Base-by-base conservation (phyloP, 768 basidiomycete genomes). In the Suillus plorans region DNA sequence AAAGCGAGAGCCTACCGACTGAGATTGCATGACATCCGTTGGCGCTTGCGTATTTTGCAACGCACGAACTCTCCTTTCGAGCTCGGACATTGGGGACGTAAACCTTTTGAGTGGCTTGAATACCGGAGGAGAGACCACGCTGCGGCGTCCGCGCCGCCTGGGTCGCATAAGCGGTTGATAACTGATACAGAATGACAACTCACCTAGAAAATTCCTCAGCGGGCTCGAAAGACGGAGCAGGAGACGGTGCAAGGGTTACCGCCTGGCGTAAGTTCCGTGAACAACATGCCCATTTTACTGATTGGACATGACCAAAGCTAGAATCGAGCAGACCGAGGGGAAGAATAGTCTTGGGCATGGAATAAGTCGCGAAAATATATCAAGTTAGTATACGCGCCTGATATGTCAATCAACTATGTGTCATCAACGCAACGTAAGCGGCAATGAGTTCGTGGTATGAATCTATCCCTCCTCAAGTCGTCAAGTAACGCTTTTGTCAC, bases 211-310 rank as follows among this genome's bases (percentile, higher is more conserved):
- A 36, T 7, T 22, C 37, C 22, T 22, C 63, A 16, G 52, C 44
- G 5, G 36, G 2, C 5, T 42, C 50, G 20, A 59, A 13, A n/a
- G 22, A 25, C 18, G 47, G 61, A 44, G 31, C 61, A 28, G 67
- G 36, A 4, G 68, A 55, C 1, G 67, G 65, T 3, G 61, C 57
- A 18, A 55, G 16, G 13, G 62, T 62, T 39, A 66, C 41, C 14
- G 65, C 69, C 47, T 75, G 75, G 65, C 72, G 76, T 25, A 69
- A 49, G 49, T 63, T 63, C 22, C 75, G 72, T 4, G 39, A 55
- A 41, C 37, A 58, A 18, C 58, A 36, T 36, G 64, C 66, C 49
- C 59, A 60, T 16, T 64, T 67, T 65, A 64, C 31, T n/a, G 44
- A 50, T 52, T 37, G 59, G 31, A 44, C 22, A 57, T 64, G 56